phyloP scores from a whole-genome alignment of 495 filamentous ascomycete species.

The Lasiosphaeria hispida region DNA sequence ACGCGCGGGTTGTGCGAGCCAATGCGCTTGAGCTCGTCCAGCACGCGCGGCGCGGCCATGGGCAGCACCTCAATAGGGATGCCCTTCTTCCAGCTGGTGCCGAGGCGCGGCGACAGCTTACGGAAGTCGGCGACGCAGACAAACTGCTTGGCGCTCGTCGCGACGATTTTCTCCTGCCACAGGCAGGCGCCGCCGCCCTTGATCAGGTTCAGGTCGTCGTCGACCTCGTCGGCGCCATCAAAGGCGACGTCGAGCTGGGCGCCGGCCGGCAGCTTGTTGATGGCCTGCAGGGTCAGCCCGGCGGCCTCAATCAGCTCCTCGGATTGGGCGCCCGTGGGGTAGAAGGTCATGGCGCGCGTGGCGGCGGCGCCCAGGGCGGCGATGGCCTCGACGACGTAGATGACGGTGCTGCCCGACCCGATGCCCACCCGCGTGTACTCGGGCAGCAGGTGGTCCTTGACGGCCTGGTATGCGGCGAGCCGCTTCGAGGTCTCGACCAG shows the following conservation, averaged over 20 bases:
- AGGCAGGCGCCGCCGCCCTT: slow-evolving; percentile 96
- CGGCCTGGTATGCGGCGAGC: slow-evolving; percentile 77
- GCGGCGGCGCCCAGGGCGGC: slow-evolving; percentile 61
- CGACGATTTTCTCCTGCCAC: slow-evolving; percentile 97
- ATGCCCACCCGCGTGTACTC: slow-evolving; percentile 79
- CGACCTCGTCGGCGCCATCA: slow-evolving; percentile 96
- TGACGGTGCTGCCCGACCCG: slow-evolving; percentile 88
- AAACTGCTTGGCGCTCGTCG: slow-evolving; percentile 79
- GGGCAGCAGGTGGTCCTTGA: slow-evolving; percentile 76
- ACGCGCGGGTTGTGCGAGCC: slow-evolving; percentile 68
- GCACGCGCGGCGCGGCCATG: slow-evolving; percentile 68
- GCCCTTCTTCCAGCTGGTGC: slow-evolving; percentile 71
- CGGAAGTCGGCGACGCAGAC: slow-evolving; percentile 92
- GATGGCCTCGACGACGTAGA: slow-evolving; percentile 95
- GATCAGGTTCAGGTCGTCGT: slow-evolving; percentile 91
- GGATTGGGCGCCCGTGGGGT: slow-evolving; percentile 90
- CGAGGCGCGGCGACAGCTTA: slow-evolving; percentile 75
- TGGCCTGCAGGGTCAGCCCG: slow-evolving; percentile 71
- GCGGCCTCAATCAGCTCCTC: slow-evolving; percentile 76
- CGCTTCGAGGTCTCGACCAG: slow-evolving; percentile 80
- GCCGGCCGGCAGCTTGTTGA: slow-evolving; percentile 65
- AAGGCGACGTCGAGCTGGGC: slow-evolving; percentile 71
- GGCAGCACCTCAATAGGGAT: slow-evolving; percentile 94
- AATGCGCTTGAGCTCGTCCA: slow-evolving; percentile 62
- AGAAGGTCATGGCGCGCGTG: slow-evolving; percentile 67